These are phyloP conservation scores for Fusarium solani-melongenae DNA, from an alignment of 2,329 filamentous ascomycete species.

Conservation along the genomic window DNA sequence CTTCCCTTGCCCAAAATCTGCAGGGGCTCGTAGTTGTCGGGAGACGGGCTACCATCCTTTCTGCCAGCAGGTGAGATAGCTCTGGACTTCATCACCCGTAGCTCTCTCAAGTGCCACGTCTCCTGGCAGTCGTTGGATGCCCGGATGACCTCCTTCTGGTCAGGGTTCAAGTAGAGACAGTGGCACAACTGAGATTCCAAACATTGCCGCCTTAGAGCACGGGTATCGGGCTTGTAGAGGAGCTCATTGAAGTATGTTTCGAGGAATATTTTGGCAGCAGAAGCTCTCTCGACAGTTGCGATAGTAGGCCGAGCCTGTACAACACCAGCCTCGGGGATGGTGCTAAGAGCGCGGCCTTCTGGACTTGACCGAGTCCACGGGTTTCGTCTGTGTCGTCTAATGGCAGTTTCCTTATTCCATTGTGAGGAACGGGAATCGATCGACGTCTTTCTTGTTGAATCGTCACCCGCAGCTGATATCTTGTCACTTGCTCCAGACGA, in stretches of 20 bases:
- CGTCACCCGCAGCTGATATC: conserved; percentile 36
- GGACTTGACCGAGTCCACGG: conserved; percentile 52
- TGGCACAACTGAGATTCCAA: conserved; percentile 65
- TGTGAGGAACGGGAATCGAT: conserved; percentile 46
- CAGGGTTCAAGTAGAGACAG: conserved; percentile 61
- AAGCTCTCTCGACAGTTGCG: conserved; percentile 78
- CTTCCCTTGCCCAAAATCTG: conserved; percentile 91
- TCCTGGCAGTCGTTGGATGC: conserved; percentile 74
- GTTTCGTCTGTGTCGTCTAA: conserved; percentile 44
- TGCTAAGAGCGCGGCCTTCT: conserved; percentile 48
- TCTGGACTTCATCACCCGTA: conserved; percentile 74
- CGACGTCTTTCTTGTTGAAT: conserved; percentile 49
- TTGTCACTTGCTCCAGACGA: conserved; percentile 45
- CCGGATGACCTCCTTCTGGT: conserved; percentile 65
- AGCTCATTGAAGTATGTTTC: conserved; percentile 86
- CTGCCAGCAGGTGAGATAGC: conserved; percentile 48
- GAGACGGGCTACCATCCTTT: conserved; percentile 18
- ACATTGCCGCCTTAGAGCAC: conserved; percentile 47
- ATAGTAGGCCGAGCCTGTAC: conserved; percentile 48
- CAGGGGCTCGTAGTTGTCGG: conserved; percentile 75
- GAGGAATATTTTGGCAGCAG: conserved; percentile 86
- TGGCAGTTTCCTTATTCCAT: conserved; percentile 34
- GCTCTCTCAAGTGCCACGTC: conserved; percentile 78
- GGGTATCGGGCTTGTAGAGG: conserved; percentile 58
- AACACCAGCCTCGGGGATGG: conserved; percentile 48